Evolutionary conservation across 2,329 filamentous ascomycete species (phyloP).

Genomic region (Aspergillus caelatus): DNA sequence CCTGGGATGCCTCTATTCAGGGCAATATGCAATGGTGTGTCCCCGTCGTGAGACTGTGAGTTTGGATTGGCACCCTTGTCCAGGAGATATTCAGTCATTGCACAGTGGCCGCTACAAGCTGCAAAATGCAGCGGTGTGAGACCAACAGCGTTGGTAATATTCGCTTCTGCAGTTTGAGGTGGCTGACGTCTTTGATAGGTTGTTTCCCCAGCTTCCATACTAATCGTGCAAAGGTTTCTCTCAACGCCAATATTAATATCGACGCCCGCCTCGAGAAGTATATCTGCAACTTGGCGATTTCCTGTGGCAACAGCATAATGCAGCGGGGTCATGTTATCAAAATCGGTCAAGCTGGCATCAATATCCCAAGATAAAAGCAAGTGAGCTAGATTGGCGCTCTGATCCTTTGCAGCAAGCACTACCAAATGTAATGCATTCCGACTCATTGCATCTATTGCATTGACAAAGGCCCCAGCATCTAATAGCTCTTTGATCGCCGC

Average conservation of each 20-base stretch:
- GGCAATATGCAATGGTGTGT: conserved; percentile 10
- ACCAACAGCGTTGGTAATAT: background rate
- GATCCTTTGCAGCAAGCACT: background rate
- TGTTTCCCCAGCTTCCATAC: background rate
- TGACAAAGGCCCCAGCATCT: background rate
- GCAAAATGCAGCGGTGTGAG: conserved; percentile 11
- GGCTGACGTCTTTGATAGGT: background rate
- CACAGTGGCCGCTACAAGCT: conserved; percentile 6
- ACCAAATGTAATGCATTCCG: background rate
- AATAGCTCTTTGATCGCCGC: background rate
- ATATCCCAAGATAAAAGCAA: background rate
- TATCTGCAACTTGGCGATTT: background rate
- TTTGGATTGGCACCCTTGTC: conserved; percentile 5
- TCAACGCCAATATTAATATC: background rate
- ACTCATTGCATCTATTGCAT: background rate
- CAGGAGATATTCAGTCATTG: conserved; percentile 5
- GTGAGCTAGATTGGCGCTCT: background rate
- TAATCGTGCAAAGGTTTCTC: background rate
- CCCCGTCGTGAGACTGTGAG: conserved; percentile 1
- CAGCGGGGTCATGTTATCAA: conserved; percentile 8
- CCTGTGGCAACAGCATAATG: background rate
- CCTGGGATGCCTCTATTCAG: background rate
- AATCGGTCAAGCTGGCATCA: background rate
- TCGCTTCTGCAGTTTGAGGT: background rate
- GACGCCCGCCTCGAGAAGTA: conserved; percentile 5